phyloP scores from a whole-genome alignment of 2,329 filamentous ascomycete genomes.

The Pseudopyricularia javanii region DNA sequence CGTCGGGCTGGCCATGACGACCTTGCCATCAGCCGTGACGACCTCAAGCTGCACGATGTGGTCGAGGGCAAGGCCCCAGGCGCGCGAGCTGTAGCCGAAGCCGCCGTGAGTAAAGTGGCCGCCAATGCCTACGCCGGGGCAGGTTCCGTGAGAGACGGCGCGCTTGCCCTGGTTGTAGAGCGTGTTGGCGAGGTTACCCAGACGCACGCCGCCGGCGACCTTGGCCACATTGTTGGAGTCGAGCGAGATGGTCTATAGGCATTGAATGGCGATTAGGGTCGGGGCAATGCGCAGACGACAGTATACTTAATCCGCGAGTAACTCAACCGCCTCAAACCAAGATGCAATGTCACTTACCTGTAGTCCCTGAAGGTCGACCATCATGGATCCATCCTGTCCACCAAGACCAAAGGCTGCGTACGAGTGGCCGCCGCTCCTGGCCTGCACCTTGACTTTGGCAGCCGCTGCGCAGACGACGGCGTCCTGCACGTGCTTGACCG shows the following conservation, averaged over 20 bases:
- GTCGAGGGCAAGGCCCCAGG: slow-evolving; percentile 21
- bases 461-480: slow-evolving; percentile 31
- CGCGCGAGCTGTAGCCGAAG: slow-evolving; percentile 23
- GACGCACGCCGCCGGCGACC: slow-evolving; percentile 34
- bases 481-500: slow-evolving; percentile 28
- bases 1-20: slow-evolving; percentile 17
- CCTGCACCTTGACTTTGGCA: slow-evolving; percentile 30
- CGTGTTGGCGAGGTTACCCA: slow-evolving; percentile 32
- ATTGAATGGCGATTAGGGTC: slow-evolving; percentile 33
- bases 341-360: no score
- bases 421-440: slow-evolving; percentile 37
- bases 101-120: slow-evolving; percentile 27
- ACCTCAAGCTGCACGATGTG: slow-evolving; percentile 21
- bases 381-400: slow-evolving; percentile 32
- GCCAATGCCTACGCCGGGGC: slow-evolving; percentile 30
- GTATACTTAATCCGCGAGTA: no score
- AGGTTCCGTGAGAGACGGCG: slow-evolving; percentile 38
- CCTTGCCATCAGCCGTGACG: slow-evolving; percentile 21
- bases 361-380: slow-evolving; percentile 32
- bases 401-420: slow-evolving; percentile 36
- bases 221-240: slow-evolving; percentile 25
- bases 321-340: no score
- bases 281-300: no score
- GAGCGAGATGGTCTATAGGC: slow-evolving; percentile 28
- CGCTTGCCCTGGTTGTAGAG: slow-evolving; percentile 23